Base-by-base conservation (phyloP, 352 stramenopile genomes). In the Pythium sp. region DNA sequence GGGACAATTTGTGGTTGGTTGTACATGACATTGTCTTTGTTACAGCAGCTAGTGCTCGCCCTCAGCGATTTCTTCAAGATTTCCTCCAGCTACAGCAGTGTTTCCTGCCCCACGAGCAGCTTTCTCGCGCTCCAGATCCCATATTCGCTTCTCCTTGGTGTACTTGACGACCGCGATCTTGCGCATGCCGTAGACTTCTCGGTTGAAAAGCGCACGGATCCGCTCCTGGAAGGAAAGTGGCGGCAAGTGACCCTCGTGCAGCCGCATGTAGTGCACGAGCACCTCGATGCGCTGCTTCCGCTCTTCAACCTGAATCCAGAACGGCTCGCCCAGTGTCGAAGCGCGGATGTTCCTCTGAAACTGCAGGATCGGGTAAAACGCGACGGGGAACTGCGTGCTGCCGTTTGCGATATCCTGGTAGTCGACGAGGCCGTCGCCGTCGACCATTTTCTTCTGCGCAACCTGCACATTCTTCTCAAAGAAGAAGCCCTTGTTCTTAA, bases 301-400 rank as follows among this genome's bases (percentile, higher is more conserved):
- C 49, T 72, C 70, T 12, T 76, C 58, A 2, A 80, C 66, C 18
- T 66, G 15, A 18, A 72, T 55, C 81, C 84, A 92, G 36, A 90
- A 86, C 2, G 62, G 59, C 65, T 90, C 79, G 7, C 82, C 84
- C 26, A 90, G 62, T 14, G 80, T 74, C 30, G 74, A 77, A 1
- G 58, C 53, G 5, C 76, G 84, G 7, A 89, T 78, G 43, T 89
- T 89, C 55, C 79, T 73, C 67, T 92, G 84, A 26, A 92, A 75
- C 34, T 92, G 81, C 38, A 86, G 20, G 38, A 92, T 79, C 9
- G 84, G 84, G 58, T 85, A 92, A 68, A 92, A 90, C 5, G 84
- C 84, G 1, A 81, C 70, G 41, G 84, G 82, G 62, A 90, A 92
- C 54, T 89, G 76, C 18, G 72, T 46, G 38, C 71, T 84, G 5